phyloP scores from a whole-genome alignment of 2,329 filamentous ascomycete genomes.

The Colletotrichum musicola region DNA sequence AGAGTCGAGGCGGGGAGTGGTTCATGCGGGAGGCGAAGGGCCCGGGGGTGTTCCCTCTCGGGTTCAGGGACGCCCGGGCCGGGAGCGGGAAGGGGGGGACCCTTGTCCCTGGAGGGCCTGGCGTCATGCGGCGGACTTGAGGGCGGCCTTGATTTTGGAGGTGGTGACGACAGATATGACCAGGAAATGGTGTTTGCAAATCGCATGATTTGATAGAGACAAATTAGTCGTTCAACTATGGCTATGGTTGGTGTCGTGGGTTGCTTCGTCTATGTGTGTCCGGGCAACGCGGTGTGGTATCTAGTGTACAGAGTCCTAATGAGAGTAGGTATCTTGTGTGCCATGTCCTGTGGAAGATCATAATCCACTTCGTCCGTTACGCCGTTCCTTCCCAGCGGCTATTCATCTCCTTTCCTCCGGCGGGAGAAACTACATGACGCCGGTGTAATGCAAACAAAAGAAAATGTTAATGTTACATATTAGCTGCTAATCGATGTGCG shows the following conservation, averaged over 20 bases:
- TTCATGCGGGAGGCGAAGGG: conserved; percentile 6
- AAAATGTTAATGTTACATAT: conserved; percentile 31
- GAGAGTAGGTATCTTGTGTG: conserved; percentile 29
- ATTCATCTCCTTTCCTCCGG: neutral
- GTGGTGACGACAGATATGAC: neutral
- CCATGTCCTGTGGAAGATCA: conserved; percentile 17
- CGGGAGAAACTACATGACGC: neutral
- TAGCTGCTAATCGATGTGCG: conserved; percentile 13
- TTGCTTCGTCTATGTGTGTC: conserved; percentile 20
- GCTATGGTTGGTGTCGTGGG: conserved; percentile 10
- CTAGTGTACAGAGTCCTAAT: conserved; percentile 27
- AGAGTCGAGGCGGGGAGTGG: conserved; percentile 3
- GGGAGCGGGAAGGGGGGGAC: conserved; percentile 1
- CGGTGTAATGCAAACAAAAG: conserved; percentile 19
- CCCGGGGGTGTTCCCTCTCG: conserved; percentile 5
- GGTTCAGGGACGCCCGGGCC: conserved; percentile 1
- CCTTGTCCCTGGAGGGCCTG: conserved; percentile 9
- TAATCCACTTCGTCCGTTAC: conserved; percentile 20
- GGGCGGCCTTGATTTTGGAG: neutral
- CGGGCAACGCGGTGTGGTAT: conserved; percentile 31
- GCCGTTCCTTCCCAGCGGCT: neutral
- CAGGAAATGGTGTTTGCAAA: too few relatives aligned
- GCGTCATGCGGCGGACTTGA: neutral
- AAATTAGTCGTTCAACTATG: neutral
- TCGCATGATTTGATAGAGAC: neutral